phyloP scores from a whole-genome alignment of 179 eudicot species.

The Silene noctiflora region DNA sequence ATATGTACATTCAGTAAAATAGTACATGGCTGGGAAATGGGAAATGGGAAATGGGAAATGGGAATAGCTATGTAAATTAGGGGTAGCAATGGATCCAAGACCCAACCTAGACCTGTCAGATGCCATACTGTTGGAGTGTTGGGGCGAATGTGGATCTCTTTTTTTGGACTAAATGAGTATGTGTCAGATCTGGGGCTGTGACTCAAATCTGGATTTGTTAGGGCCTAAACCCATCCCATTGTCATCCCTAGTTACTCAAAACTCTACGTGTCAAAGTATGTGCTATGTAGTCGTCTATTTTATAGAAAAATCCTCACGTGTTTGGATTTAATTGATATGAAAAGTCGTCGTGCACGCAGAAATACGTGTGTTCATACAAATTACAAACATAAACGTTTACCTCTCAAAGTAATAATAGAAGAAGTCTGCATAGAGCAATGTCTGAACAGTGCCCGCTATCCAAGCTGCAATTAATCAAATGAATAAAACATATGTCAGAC shows the following conservation, averaged over 20 bases:
- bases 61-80: neutral
- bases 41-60: neutral
- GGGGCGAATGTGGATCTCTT: too few relatives aligned
- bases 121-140: too few relatives aligned
- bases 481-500: neutral
- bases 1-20: neutral
- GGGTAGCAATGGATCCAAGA: neutral
- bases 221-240: neutral
- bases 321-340: neutral
- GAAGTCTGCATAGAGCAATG: slow-evolving; percentile 85
- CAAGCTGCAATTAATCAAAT: slow-evolving; percentile 57
- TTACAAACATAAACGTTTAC: slow-evolving; percentile 31
- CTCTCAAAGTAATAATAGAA: slow-evolving; percentile 87
- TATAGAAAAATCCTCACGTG: neutral
- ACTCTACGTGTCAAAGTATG: neutral
- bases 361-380: too few relatives aligned
- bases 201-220: too few relatives aligned
- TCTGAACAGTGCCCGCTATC: slow-evolving; percentile 76
- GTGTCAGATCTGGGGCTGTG: too few relatives aligned
- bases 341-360: neutral
- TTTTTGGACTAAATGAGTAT: too few relatives aligned
- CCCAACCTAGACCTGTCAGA: neutral
- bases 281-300: neutral
- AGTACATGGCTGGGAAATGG: neutral
- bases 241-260: neutral